These are phyloP conservation scores for Pleurotus giganteus DNA, from an alignment of 768 basidiomycete species.

Conservation along the genomic window DNA sequence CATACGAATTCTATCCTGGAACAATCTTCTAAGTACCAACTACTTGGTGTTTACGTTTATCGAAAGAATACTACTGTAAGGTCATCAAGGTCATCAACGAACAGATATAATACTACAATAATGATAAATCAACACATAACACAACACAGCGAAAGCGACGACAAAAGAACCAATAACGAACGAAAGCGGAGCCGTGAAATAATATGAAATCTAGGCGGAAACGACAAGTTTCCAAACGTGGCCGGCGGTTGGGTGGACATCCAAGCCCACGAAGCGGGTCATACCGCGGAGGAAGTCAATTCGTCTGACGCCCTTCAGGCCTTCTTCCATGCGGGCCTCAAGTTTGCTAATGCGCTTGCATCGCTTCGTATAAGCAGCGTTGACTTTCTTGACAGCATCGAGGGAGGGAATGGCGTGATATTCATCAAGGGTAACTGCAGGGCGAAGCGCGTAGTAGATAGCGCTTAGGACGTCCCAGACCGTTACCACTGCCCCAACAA, in stretches of 20 bases:
- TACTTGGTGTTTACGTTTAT: no score
- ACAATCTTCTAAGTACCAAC: no score
- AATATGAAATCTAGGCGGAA: no score
- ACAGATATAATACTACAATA: no score
- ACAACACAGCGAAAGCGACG: no score
- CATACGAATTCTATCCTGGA: no score
- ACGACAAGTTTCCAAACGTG: constrained; percentile 6
- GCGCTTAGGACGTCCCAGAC: constrained; percentile 8
- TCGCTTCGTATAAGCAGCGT: constrained; percentile 2
- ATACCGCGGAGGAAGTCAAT: constrained; percentile 9
- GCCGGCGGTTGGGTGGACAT: not conserved
- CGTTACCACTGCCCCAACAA: constrained; percentile 1
- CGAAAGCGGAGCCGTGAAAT: no score
- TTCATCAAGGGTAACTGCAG: constrained; percentile 2
- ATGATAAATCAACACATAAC: no score
- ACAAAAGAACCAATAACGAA: no score
- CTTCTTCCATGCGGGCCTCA: constrained; percentile 6
- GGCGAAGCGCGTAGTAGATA: constrained; percentile 1
- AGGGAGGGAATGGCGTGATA: constrained; percentile 7
- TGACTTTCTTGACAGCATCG: not conserved
- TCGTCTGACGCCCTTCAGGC: constrained; percentile 4
- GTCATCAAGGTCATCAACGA: no score
- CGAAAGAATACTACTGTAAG: no score
- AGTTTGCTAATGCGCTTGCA: not conserved
- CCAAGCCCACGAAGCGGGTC: constrained; percentile 10